These are phyloP conservation scores for Populus ilicifolia DNA, from an alignment of 345 rosid species.

Conservation along the genomic window DNA sequence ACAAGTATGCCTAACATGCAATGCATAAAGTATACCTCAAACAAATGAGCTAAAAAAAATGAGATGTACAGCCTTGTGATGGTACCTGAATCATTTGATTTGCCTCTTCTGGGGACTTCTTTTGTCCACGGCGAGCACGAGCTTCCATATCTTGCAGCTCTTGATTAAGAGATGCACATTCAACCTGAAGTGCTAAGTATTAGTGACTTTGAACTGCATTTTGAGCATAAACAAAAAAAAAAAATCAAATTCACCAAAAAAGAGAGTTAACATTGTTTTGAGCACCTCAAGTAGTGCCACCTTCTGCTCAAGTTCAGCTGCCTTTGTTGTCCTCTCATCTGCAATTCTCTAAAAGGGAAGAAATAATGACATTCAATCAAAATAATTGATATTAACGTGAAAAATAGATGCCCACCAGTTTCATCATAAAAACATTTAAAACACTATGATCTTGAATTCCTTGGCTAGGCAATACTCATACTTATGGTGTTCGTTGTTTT, in stretches of 20 bases:
- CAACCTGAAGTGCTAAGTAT: constrained; percentile 54
- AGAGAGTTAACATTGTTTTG: constrained; percentile 9
- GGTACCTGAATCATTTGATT: constrained; percentile 88
- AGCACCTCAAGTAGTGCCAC: constrained; percentile 88
- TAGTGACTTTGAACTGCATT: constrained; percentile 12
- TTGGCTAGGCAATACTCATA: neutral
- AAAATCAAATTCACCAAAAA: constrained; percentile 8
- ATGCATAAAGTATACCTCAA: neutral
- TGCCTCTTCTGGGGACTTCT: constrained; percentile 86
- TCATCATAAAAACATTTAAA: neutral
- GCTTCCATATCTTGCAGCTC: constrained; percentile 93
- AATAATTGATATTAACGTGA: neutral
- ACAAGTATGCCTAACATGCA: neutral
- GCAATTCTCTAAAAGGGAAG: constrained; percentile 58
- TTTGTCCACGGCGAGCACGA: constrained; percentile 81
- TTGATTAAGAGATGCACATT: constrained; percentile 79
- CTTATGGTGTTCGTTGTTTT: neutral
- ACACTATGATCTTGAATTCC: neutral
- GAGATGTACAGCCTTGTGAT: neutral
- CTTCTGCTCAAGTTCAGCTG: constrained; percentile 88
- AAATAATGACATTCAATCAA: constrained; percentile 6
- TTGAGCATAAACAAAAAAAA: constrained; percentile 3
- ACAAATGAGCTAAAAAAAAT: constrained; percentile 2
- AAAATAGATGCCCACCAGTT: neutral
- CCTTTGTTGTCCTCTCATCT: constrained; percentile 88